Conservation (phyloP, 345 rosid species). For the Viola odorata region DNA sequence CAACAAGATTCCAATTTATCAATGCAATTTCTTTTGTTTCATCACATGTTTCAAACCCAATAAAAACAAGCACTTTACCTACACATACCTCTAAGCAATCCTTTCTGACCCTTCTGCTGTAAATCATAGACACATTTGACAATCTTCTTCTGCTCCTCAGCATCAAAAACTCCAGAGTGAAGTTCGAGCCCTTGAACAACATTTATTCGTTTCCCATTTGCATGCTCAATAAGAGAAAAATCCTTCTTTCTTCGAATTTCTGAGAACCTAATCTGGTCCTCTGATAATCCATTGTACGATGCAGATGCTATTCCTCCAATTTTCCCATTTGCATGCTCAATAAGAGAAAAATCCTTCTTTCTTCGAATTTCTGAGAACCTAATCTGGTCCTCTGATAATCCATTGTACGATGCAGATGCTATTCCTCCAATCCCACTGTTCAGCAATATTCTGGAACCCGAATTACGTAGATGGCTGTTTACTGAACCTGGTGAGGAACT, state of each 20-base stretch:
- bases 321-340: conserved; percentile 49
- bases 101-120: conserved; percentile 45
- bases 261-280: conserved; percentile 29
- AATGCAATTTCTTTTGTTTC: no score
- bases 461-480: conserved; percentile 1
- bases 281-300: conserved; percentile 11
- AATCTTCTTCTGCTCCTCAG: conserved; percentile 57
- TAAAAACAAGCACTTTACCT: background rate
- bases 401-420: background rate
- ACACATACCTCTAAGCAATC: conserved; percentile 41
- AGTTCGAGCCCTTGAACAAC: conserved; percentile 57
- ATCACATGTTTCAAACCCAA: no score
- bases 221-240: conserved; percentile 41
- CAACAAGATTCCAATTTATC: no score
- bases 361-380: conserved; percentile 35
- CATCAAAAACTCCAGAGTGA: conserved; percentile 42
- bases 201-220: conserved; percentile 42
- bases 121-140: conserved; percentile 44
- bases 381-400: conserved; percentile 25
- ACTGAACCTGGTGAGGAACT: conserved; percentile 2
- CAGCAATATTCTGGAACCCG: conserved; percentile 15
- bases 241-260: conserved; percentile 43
- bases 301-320: background rate
- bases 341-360: conserved; percentile 41
- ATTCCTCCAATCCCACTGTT: conserved; percentile 19